These are phyloP conservation scores for Capsicum chinense DNA, from an alignment of 257 asterid species.

Conservation along the genomic window DNA sequence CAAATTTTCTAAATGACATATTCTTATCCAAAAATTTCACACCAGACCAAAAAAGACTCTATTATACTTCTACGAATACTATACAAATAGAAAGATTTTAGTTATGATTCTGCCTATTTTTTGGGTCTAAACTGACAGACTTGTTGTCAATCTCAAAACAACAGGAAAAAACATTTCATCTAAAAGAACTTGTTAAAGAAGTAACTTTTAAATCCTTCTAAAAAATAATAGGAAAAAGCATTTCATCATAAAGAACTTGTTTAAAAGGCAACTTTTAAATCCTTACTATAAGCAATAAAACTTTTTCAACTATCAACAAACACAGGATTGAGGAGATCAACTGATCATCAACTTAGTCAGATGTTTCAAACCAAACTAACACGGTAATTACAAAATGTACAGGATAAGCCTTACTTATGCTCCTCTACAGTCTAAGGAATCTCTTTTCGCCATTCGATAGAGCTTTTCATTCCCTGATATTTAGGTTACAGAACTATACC, in stretches of 20 bases:
- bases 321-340: not conserved
- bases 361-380: constrained; percentile 1
- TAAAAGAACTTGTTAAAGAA: too few relatives aligned
- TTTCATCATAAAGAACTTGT: not conserved
- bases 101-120: too few relatives aligned
- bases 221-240: not conserved
- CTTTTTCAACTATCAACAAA: not conserved
- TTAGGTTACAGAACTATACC: too few relatives aligned
- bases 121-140: too few relatives aligned
- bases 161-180: too few relatives aligned
- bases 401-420: constrained; percentile 42
- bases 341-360: too few relatives aligned
- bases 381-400: not conserved
- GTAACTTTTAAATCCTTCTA: not conserved
- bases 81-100: too few relatives aligned
- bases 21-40: too few relatives aligned
- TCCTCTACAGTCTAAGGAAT: constrained; percentile 56
- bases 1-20: too few relatives aligned
- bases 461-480: not conserved
- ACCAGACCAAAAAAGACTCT: too few relatives aligned
- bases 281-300: not conserved
- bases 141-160: not conserved
- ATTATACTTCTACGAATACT: too few relatives aligned
- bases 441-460: constrained; percentile 31
- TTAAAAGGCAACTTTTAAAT: constrained; percentile 2